Evolutionary conservation across 1,139 yeast genomes (phyloP).

Genomic region (Yamadazyma taylorii): DNA sequence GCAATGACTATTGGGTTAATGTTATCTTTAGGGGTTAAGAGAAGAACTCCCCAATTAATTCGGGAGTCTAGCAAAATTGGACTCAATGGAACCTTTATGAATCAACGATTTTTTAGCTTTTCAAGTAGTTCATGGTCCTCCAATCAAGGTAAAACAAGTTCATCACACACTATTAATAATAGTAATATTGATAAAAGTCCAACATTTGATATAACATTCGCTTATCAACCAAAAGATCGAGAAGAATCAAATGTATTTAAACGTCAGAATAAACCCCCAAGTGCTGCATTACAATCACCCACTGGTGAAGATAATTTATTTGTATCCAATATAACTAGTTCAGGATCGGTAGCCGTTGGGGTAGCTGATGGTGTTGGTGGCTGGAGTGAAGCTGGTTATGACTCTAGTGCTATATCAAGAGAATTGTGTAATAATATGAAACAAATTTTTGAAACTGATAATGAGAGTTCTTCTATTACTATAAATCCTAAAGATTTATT

Average conservation of each 20-base stretch:
- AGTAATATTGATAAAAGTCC: conserved; percentile 12
- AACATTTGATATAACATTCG: conserved; percentile 60
- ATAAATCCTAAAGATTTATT: conserved; percentile 62
- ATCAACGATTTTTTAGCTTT: conserved; percentile 18
- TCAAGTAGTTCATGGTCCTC: conserved; percentile 22
- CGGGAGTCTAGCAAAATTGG: background rate
- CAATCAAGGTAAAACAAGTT: conserved; percentile 12
- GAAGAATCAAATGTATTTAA: conserved; percentile 46
- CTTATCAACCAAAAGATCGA: conserved; percentile 72
- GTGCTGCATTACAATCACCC: conserved; percentile 49
- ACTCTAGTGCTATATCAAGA: conserved; percentile 77
- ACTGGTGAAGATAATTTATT: conserved; percentile 91
- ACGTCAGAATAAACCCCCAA: conserved; percentile 23
- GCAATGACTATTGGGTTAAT: conserved; percentile 31
- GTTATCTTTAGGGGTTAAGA: conserved; percentile 27
- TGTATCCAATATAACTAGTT: conserved; percentile 40
- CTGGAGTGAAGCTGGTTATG: conserved; percentile 91
- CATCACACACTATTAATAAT: conserved; percentile 18
- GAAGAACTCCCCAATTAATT: conserved; percentile 15
- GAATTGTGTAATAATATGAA: conserved; percentile 55
- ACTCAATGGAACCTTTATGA: conserved; percentile 4
- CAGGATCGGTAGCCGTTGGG: conserved; percentile 63
- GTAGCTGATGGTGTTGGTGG: conserved; percentile 99
- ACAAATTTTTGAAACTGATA: conserved; percentile 24
- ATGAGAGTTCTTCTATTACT: conserved; percentile 6